Evolutionary conservation across 306 rosid genomes (phyloP).

Genomic region (Vigna nakashimae): DNA sequence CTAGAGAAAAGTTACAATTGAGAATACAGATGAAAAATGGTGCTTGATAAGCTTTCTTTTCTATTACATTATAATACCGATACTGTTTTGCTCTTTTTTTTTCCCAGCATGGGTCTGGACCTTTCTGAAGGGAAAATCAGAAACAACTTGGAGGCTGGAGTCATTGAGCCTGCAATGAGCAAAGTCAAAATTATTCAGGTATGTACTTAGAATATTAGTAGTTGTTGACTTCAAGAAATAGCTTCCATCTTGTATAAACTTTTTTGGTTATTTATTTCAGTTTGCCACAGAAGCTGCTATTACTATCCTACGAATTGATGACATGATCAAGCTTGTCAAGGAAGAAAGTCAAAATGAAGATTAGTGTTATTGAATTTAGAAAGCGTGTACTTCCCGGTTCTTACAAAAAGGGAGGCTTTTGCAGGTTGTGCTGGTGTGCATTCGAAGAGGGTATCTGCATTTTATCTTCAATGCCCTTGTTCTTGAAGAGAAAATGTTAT

Average conservation of each 20-base stretch:
- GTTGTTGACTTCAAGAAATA: not conserved
- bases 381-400: constrained; percentile 15
- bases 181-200: constrained; percentile 98
- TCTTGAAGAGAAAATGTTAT: constrained; percentile 32
- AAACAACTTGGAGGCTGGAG: constrained; percentile 98
- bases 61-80: constrained; percentile 4
- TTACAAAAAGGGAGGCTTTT: constrained; percentile 12
- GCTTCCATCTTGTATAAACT: constrained; percentile 16
- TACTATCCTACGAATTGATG: constrained; percentile 96
- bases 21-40: constrained; percentile 9
- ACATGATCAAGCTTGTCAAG: constrained; percentile 93
- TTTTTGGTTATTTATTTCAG: constrained; percentile 47
- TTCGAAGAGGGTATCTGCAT: constrained; percentile 43
- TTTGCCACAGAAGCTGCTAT: constrained; percentile 99
- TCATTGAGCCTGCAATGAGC: constrained; percentile 99
- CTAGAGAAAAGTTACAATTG: not conserved
- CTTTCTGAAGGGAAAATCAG: constrained; percentile 76
- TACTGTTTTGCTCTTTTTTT: not conserved
- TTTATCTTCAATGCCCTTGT: constrained; percentile 40
- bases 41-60: constrained; percentile 6
- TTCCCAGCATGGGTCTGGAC: constrained; percentile 89
- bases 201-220: not conserved
- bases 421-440: constrained; percentile 33
- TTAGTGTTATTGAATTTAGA: constrained; percentile 34
- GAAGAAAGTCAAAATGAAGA: constrained; percentile 81